Evolutionary conservation across 192 early-diverging fungal genomes (phyloP).

Genomic region (Powellomyces hirtus): DNA sequence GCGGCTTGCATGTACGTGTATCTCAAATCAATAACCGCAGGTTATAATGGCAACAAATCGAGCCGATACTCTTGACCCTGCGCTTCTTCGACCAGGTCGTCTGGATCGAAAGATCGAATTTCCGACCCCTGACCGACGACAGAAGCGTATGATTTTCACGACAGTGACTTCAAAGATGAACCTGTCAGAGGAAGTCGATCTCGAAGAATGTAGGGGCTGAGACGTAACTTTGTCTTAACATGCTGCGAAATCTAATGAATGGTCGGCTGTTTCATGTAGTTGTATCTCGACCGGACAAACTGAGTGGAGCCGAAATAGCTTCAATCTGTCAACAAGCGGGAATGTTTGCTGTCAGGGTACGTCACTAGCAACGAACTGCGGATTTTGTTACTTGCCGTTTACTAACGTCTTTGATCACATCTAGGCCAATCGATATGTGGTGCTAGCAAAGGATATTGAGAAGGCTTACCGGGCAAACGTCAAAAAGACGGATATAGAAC

Average conservation of each 20-base stretch:
- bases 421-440: conserved; percentile 89
- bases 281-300: conserved; percentile 93
- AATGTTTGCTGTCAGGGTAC: conserved; percentile 92
- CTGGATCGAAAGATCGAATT: conserved; percentile 99
- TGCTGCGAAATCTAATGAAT: background rate
- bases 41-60: conserved; percentile 99
- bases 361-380: background rate
- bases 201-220: conserved; percentile 82
- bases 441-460: conserved; percentile 92
- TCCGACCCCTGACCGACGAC: conserved; percentile 93
- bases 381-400: background rate
- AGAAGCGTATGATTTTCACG: conserved; percentile 95
- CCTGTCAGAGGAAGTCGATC: conserved; percentile 94
- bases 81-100: conserved; percentile 93
- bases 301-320: conserved; percentile 95
- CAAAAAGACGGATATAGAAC: conserved; percentile 92
- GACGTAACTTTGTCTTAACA: background rate
- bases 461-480: conserved; percentile 93
- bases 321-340: conserved; percentile 98
- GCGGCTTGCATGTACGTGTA: background rate
- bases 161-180: conserved; percentile 98
- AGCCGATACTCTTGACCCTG: conserved; percentile 95
- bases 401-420: background rate
- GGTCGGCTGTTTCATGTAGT: conserved; percentile 45
- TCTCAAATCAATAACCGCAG: conserved; percentile 31